A percentile compares a stretch with the other conserved stretches of the same genome.
These are phyloP conservation scores for Colletotrichum shisoi DNA, from an alignment of 2,329 filamentous ascomycete species.

Conservation along the genomic window DNA sequence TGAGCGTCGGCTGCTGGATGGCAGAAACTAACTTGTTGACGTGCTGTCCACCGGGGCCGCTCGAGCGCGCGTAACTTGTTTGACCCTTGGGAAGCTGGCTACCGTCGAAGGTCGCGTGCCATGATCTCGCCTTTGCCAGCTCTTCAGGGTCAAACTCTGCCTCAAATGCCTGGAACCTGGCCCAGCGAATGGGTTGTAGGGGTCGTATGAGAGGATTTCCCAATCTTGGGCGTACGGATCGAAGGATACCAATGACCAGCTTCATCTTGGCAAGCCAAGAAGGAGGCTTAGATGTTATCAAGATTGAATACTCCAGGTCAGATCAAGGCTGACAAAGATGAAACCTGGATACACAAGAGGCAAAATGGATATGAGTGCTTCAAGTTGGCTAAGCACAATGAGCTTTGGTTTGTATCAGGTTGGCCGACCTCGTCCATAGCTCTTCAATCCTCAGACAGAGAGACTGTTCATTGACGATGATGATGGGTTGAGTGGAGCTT, in stretches of 20 bases:
- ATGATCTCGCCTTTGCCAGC: constrained; percentile 60
- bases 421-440: neutral
- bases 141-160: constrained; percentile 59
- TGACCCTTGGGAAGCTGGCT: constrained; percentile 59
- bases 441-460: neutral
- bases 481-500: neutral
- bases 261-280: constrained; percentile 11
- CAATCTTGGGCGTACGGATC: constrained; percentile 1
- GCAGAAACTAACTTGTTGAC: constrained; percentile 64
- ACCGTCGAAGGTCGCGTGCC: constrained; percentile 57
- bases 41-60: constrained; percentile 68
- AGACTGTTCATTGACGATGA: neutral
- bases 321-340: neutral
- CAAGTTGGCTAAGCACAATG: neutral
- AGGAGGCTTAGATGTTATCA: neutral
- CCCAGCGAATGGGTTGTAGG: constrained; percentile 26
- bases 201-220: constrained; percentile 5
- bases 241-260: constrained; percentile 2
- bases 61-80: constrained; percentile 65
- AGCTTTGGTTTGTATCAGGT: neutral
- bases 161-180: constrained; percentile 59
- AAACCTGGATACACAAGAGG: neutral
- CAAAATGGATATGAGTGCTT: neutral
- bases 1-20: neutral
- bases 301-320: neutral